phyloP scores from a whole-genome alignment of 75 land plant species.

The Pinus albicaulis region DNA sequence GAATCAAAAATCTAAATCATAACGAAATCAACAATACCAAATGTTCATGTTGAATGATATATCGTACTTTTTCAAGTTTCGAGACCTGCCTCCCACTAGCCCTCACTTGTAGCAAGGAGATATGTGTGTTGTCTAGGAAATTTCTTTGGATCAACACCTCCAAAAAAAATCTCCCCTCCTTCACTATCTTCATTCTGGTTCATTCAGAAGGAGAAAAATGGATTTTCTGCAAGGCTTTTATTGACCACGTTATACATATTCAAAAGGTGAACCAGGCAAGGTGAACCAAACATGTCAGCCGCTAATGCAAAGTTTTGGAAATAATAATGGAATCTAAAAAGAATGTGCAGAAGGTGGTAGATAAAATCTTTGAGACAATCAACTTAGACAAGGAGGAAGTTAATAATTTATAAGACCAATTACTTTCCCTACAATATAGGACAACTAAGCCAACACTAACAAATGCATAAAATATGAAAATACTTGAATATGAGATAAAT shows the following conservation, averaged over 20 bases:
- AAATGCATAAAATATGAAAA: not conserved
- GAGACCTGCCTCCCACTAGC: conserved; percentile 93
- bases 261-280: no score
- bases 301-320: not conserved
- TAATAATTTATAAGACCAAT: not conserved
- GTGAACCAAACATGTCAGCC: not conserved
- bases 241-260: conserved; percentile 93
- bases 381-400: not conserved
- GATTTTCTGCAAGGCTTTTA: conserved; percentile 79
- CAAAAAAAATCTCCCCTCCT: conserved; percentile 95
- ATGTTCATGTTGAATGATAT: not conserved
- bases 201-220: conserved; percentile 97
- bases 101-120: conserved; percentile 83
- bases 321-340: not conserved
- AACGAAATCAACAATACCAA: not conserved
- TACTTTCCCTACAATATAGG: not conserved
- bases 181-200: conserved; percentile 72
- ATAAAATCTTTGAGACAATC: not conserved
- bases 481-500: not conserved
- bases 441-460: not conserved
- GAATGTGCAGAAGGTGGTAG: not conserved
- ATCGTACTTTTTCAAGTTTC: not conserved
- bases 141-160: conserved; percentile 91
- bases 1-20: not conserved
- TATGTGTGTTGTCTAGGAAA: conserved; percentile 84